phyloP scores from a whole-genome alignment of 2,329 filamentous ascomycete genomes.

The Apiospora pterosperma region DNA sequence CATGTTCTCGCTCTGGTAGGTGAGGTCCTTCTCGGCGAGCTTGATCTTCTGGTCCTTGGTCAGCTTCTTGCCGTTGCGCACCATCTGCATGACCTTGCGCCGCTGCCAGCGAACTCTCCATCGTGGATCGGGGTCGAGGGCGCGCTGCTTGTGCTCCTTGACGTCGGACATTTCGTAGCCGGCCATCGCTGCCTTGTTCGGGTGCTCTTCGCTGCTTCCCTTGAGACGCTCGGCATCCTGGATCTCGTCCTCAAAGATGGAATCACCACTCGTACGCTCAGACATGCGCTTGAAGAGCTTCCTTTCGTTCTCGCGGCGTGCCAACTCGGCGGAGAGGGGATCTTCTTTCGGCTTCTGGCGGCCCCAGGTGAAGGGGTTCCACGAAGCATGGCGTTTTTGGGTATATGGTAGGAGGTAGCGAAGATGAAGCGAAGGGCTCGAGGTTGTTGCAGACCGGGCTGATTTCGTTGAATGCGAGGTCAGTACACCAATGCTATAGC shows the following conservation, averaged over 20 bases:
- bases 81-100: slow-evolving; percentile 76
- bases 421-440: slow-evolving; percentile 19
- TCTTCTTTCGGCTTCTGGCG: slow-evolving; percentile 19
- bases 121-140: slow-evolving; percentile 72
- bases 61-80: slow-evolving; percentile 65
- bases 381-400: slow-evolving; percentile 41
- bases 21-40: slow-evolving; percentile 54
- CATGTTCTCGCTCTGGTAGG: slow-evolving; percentile 65
- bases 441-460: slow-evolving; percentile 15
- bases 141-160: slow-evolving; percentile 54
- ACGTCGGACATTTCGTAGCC: slow-evolving; percentile 14
- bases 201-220: background rate
- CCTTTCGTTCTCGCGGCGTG: slow-evolving; percentile 37
- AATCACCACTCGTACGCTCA: slow-evolving; percentile 46
- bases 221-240: slow-evolving; percentile 26
- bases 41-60: slow-evolving; percentile 64
- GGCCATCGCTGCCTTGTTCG: slow-evolving; percentile 7
- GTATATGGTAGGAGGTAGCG: slow-evolving; percentile 23
- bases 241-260: slow-evolving; percentile 61
- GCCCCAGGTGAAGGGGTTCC: slow-evolving; percentile 33
- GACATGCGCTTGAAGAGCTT: slow-evolving; percentile 39
- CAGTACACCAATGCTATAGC: background rate
- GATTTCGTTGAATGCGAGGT: background rate
- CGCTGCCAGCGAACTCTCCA: slow-evolving; percentile 73
- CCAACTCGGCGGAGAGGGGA: slow-evolving; percentile 25